phyloP scores from a whole-genome alignment of 2,329 filamentous ascomycete genomes.

The Penicillium sp. region DNA sequence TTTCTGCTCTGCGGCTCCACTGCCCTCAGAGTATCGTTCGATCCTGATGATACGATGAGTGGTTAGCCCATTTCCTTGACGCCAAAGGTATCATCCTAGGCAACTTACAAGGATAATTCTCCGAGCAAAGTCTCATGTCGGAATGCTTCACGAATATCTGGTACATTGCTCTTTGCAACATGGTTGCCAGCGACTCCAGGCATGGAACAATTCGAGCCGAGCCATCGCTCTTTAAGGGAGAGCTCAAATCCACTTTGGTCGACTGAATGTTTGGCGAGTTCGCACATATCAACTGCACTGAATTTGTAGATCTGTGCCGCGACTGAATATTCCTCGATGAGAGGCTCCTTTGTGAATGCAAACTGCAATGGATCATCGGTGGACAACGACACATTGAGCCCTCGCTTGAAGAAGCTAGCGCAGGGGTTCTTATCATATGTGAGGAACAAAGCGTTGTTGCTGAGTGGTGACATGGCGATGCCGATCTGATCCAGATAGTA shows the following conservation, averaged over 20 bases:
- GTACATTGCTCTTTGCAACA: conserved; percentile 95
- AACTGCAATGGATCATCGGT: conserved; percentile 97
- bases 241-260: conserved; percentile 91
- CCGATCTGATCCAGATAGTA: conserved; percentile 98
- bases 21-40: conserved; percentile 27
- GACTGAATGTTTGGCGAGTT: conserved; percentile 93
- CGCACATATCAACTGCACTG: conserved; percentile 96
- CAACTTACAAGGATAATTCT: conserved; percentile 74
- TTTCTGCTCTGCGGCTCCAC: conserved; percentile 22
- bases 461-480: conserved; percentile 98
- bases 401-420: conserved; percentile 89
- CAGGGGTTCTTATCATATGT: conserved; percentile 97
- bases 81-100: background rate
- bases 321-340: conserved; percentile 97
- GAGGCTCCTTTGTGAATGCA: conserved; percentile 94
- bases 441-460: conserved; percentile 94
- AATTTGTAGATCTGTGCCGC: conserved; percentile 98
- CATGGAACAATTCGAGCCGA: conserved; percentile 73
- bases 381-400: conserved; percentile 90
- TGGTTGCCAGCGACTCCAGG: conserved; percentile 82
- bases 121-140: conserved; percentile 80
- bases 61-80: background rate
- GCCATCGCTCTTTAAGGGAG: conserved; percentile 84
- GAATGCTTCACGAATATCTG: conserved; percentile 86
- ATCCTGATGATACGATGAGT: conserved; percentile 21